Percentiles rank a stretch among this genome's conserved stretches.
These are phyloP conservation scores for Cymbopogon citratus DNA, from an alignment of 176 grass and related monocot genomes.

Conservation along the genomic window DNA sequence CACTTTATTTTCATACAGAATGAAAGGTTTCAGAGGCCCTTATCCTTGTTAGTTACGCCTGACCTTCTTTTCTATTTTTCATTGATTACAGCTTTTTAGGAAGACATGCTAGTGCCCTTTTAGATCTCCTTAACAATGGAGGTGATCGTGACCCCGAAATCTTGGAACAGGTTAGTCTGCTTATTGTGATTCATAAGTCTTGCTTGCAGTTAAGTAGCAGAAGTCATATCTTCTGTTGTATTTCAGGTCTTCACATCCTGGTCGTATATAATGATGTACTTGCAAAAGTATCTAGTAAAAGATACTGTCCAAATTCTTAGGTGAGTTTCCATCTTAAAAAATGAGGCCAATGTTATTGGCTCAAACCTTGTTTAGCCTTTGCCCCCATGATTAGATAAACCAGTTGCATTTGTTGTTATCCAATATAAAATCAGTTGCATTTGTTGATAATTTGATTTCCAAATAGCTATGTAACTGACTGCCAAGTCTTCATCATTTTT, in stretches of 20 bases:
- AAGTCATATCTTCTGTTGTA: constrained; percentile 17
- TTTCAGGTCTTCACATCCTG: constrained; percentile 94
- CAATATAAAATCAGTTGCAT: neutral
- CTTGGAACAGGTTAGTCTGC: constrained; percentile 67
- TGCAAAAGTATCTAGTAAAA: constrained; percentile 97
- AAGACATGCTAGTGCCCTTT: constrained; percentile 51
- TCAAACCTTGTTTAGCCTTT: neutral
- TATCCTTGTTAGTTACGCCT: neutral
- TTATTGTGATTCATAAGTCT: constrained; percentile 19
- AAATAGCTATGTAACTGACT: constrained; percentile 15
- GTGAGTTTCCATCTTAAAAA: constrained; percentile 42
- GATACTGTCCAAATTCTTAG: constrained; percentile 68
- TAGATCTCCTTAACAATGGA: constrained; percentile 61
- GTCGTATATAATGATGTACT: constrained; percentile 94
- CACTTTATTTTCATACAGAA: neutral
- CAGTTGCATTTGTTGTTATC: constrained; percentile 10
- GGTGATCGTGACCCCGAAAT: constrained; percentile 84
- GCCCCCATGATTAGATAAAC: constrained; percentile 7
- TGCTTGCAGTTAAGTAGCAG: constrained; percentile 26
- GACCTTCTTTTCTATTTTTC: neutral
- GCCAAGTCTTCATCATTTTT: constrained; percentile 29
- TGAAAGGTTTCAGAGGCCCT: neutral
- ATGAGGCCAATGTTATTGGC: neutral
- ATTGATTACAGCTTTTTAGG: constrained; percentile 57
- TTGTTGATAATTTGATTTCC: neutral